Conservation (phyloP, 148 eudicot species). For the Cornus suecica region DNA sequence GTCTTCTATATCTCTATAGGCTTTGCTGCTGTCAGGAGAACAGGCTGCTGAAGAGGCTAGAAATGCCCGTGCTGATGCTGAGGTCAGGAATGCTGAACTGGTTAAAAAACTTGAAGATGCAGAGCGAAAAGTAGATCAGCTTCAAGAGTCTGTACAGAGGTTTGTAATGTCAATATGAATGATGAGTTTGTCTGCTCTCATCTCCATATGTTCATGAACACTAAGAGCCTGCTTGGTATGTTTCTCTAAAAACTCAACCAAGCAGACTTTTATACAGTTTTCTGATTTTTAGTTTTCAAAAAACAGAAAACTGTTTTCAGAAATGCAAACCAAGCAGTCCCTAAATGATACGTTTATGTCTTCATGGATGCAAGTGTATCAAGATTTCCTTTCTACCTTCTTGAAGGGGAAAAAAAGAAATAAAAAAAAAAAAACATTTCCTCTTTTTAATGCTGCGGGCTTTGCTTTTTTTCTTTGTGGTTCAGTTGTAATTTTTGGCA, state of each 20-base stretch:
- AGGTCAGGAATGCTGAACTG: conserved; percentile 58
- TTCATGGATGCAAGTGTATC: background rate
- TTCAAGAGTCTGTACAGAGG: conserved; percentile 90
- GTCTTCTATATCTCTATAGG: conserved; percentile 36
- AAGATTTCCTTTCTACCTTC: background rate
- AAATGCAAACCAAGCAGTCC: no score
- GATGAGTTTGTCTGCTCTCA: background rate
- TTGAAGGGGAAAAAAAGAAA: no score
- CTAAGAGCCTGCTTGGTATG: no score
- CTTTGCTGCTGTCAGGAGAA: conserved; percentile 48
- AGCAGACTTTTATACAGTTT: no score
- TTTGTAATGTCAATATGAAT: conserved; percentile 25
- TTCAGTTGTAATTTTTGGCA: background rate
- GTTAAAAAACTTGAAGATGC: conserved; percentile 69
- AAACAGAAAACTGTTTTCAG: no score
- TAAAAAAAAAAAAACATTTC: no score
- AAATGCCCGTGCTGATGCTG: conserved; percentile 52
- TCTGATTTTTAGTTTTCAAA: no score
- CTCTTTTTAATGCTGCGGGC: no score
- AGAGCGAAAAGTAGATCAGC: conserved; percentile 58
- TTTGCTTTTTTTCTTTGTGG: no score
- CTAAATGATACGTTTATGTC: no score
- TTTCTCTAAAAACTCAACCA: no score
- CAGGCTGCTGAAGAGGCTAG: conserved; percentile 57
- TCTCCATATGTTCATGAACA: background rate